Conservation (phyloP, 768 basidiomycete species). For the Hypholoma sublateritium region DNA sequence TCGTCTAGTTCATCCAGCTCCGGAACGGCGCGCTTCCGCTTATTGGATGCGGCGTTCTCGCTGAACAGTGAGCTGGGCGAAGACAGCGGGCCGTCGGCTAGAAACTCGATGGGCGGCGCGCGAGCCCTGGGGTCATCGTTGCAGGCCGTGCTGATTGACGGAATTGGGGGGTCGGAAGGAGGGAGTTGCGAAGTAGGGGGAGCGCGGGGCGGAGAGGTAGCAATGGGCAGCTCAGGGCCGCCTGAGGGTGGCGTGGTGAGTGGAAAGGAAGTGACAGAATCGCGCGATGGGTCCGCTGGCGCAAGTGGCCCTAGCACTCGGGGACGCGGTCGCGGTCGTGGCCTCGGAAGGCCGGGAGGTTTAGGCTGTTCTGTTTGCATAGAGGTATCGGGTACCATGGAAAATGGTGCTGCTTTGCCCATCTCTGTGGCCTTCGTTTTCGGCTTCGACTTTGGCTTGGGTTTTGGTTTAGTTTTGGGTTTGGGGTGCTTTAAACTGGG, state of each 20-base stretch:
- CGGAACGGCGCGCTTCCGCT: conserved; percentile 16
- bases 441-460: conserved; percentile 22
- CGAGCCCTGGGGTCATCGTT: conserved; percentile 1
- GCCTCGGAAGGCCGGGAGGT: conserved; percentile 10
- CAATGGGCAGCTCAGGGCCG: conserved; percentile 17
- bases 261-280: background rate
- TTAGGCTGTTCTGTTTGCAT: background rate
- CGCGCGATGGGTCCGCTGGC: background rate
- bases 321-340: conserved; percentile 19
- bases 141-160: conserved; percentile 8
- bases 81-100: conserved; percentile 26
- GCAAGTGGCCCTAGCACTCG: conserved; percentile 9
- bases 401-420: background rate
- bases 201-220: conserved; percentile 11
- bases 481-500: conserved; percentile 26
- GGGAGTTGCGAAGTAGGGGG: conserved; percentile 26
- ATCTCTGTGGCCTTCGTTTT: conserved; percentile 16
- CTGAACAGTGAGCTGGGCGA: conserved; percentile 33
- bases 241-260: background rate
- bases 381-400: background rate
- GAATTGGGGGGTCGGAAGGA: conserved; percentile 27
- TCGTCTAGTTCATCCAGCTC: conserved; percentile 27
- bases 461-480: conserved; percentile 24
- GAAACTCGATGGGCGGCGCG: background rate
- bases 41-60: conserved; percentile 10